Evolutionary conservation across 2,329 filamentous ascomycete species (phyloP).

Genomic region (Trichoderma sp.): DNA sequence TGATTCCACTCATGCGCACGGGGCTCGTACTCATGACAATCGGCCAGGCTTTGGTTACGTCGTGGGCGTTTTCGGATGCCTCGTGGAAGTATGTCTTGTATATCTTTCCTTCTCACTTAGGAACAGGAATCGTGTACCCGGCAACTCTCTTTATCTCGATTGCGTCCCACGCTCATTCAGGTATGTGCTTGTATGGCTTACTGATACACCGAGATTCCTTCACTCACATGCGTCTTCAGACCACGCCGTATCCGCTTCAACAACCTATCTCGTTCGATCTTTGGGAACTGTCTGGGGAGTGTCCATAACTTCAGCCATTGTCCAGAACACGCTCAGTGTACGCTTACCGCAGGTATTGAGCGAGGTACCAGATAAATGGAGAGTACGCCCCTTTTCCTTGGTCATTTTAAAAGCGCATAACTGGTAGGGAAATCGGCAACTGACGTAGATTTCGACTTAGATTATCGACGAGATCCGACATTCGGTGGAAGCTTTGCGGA

Average conservation of each 20-base stretch:
- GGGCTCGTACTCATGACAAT: slow-evolving; percentile 52
- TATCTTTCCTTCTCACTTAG: slow-evolving; percentile 57
- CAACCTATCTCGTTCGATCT: slow-evolving; percentile 61
- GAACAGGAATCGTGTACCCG: slow-evolving; percentile 59
- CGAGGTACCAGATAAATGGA: slow-evolving; percentile 55
- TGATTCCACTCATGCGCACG: slow-evolving; percentile 50
- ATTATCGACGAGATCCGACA: slow-evolving; percentile 61
- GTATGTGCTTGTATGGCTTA: slow-evolving; percentile 37
- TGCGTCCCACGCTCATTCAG: slow-evolving; percentile 59
- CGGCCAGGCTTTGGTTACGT: slow-evolving; percentile 52
- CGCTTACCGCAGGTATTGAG: slow-evolving; percentile 52
- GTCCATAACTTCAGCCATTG: slow-evolving; percentile 58
- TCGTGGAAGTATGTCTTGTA: slow-evolving; percentile 55
- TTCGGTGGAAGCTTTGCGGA: slow-evolving; percentile 50
- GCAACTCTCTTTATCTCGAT: slow-evolving; percentile 59
- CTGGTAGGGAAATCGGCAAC: slow-evolving; percentile 19
- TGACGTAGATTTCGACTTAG: slow-evolving; percentile 36
- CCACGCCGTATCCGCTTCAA: slow-evolving; percentile 61
- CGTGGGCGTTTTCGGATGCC: slow-evolving; percentile 48
- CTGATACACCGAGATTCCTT: background rate
- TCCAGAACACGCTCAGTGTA: slow-evolving; percentile 58
- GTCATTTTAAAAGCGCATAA: background rate
- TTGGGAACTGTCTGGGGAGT: slow-evolving; percentile 64
- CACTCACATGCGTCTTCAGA: slow-evolving; percentile 33
- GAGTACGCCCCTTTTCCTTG: slow-evolving; percentile 41